A percentile compares a stretch with the other conserved stretches of the same genome.
phyloP scores from a whole-genome alignment of 2,329 filamentous ascomycete species.

The Neopestalotiopsis rosae region DNA sequence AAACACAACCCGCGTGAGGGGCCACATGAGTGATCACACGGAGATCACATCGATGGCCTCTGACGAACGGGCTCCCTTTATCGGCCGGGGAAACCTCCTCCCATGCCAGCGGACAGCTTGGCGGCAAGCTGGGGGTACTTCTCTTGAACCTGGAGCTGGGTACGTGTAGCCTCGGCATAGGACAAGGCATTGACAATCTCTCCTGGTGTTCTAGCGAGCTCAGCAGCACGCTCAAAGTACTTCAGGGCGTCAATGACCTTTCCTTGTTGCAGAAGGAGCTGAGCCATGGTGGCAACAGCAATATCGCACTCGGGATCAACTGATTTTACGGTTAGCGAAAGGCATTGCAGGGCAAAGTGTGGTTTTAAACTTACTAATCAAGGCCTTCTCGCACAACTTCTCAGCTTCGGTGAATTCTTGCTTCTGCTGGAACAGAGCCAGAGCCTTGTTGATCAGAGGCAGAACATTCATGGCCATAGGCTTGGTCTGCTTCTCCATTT shows the following conservation, averaged over 20 bases:
- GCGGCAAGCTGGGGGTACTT: slow-evolving; percentile 82
- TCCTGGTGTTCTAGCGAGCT: slow-evolving; percentile 90
- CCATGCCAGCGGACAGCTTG: slow-evolving; percentile 66
- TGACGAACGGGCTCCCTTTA: slow-evolving; percentile 22
- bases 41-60: not conserved
- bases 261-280: slow-evolving; percentile 95
- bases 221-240: slow-evolving; percentile 96
- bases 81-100: slow-evolving; percentile 32
- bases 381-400: slow-evolving; percentile 93
- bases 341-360: slow-evolving; percentile 19
- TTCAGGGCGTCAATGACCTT: slow-evolving; percentile 94
- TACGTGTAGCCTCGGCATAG: slow-evolving; percentile 95
- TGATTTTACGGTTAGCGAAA: slow-evolving; percentile 49
- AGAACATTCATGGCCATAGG: slow-evolving; percentile 97
- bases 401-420: slow-evolving; percentile 94
- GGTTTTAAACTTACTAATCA: slow-evolving; percentile 78
- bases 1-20: slow-evolving; percentile 9
- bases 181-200: slow-evolving; percentile 96
- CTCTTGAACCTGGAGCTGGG: slow-evolving; percentile 90
- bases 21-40: not conserved
- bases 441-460: slow-evolving; percentile 96
- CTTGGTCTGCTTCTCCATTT: slow-evolving; percentile 95
- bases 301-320: slow-evolving; percentile 99
- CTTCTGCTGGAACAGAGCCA: slow-evolving; percentile 98
- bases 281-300: slow-evolving; percentile 97